Evolutionary conservation across 257 asterid genomes (phyloP), one percentile per base, ranked within the genome.

Genomic region (Anisodus acutangulus): DNA sequence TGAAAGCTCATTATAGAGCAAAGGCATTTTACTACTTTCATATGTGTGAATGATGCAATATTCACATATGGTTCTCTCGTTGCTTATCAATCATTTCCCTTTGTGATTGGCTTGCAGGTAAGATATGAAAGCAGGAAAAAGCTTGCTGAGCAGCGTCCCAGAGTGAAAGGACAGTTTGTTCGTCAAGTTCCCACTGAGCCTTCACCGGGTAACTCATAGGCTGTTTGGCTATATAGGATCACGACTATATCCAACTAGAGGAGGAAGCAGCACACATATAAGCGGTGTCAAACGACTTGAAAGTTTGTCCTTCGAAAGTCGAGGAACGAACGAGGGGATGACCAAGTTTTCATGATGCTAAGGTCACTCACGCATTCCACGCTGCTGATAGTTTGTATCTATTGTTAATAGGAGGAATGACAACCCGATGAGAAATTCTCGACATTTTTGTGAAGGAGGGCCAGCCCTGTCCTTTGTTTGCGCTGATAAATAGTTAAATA

Each of bases 151-250:
- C 92, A 93, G 83, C 90, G 98, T 3, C 98, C 97, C 7, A 90
- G 98, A 59, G 93, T 95, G 82, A 95, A 92, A 85, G 98, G 98
- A 31, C 98, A 95, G 81, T 95, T 95, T 85, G 95, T 95, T 87
- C 95, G 98, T 31, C 35, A 31, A 1, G 35, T 68, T 43, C 89
- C 86, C 49, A 83, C 86, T 66, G 94, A 93, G 43, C 63, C 85
- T 70, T 89, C 89, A 57, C 84, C 90, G 3, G 92, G 86, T 63
- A 88, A 88, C 87, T 83, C 89, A 71, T 85, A 82, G 70, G 87
- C 86, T 69, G 64, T 86, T 88, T 79, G 85, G 78, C 83, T 53
- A 70, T 83, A 86, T 62, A 15, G 81, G 49, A 85, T 57, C 87
- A 11, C 74, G 12, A 49, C 45, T 79, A 16, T 69, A 80, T 55